A percentile compares a stretch with the other conserved stretches of the same genome.
phyloP scores from a whole-genome alignment of 139 green algal genomes.

The Coelastrella sp. region DNA sequence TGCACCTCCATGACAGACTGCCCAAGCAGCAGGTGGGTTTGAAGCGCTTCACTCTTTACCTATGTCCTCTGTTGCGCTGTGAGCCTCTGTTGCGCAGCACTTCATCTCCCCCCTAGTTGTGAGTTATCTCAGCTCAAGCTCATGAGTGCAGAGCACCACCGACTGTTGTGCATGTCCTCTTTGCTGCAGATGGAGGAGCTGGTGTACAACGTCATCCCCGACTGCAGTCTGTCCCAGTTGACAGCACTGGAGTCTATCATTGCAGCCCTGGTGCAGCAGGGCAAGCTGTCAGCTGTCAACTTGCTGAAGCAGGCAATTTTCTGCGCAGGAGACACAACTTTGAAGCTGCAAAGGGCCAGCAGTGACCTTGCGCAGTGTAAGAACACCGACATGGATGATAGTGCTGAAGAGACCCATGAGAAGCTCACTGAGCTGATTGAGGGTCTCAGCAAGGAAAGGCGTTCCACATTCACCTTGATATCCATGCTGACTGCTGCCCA shows the following conservation, averaged over 20 bases:
- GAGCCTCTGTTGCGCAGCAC: too few relatives aligned
- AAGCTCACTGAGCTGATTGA: too few relatives aligned
- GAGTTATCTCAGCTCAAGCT: too few relatives aligned
- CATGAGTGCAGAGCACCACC: too few relatives aligned
- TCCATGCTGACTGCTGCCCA: conserved; percentile 32
- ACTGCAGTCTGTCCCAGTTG: conserved; percentile 79
- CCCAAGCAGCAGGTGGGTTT: conserved; percentile 38
- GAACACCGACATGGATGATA: neutral
- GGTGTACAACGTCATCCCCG: conserved; percentile 42
- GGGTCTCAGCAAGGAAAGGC: neutral
- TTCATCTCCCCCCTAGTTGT: too few relatives aligned
- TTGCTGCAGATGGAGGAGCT: conserved; percentile 29
- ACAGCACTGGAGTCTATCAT: conserved; percentile 78
- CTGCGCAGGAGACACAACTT: conserved; percentile 49
- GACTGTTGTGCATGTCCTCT: too few relatives aligned
- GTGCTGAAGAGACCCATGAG: too few relatives aligned
- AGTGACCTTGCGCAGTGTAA: too few relatives aligned
- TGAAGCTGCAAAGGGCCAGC: too few relatives aligned
- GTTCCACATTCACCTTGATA: conserved; percentile 30
- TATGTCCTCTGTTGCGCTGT: too few relatives aligned
- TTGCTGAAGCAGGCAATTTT: conserved; percentile 66
- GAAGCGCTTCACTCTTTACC: neutral
- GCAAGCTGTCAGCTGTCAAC: conserved; percentile 51
- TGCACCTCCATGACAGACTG: conserved; percentile 65
- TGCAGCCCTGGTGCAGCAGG: conserved; percentile 50